Conservation (phyloP, 306 rosid genomes). For the Prunus armeniaca region DNA sequence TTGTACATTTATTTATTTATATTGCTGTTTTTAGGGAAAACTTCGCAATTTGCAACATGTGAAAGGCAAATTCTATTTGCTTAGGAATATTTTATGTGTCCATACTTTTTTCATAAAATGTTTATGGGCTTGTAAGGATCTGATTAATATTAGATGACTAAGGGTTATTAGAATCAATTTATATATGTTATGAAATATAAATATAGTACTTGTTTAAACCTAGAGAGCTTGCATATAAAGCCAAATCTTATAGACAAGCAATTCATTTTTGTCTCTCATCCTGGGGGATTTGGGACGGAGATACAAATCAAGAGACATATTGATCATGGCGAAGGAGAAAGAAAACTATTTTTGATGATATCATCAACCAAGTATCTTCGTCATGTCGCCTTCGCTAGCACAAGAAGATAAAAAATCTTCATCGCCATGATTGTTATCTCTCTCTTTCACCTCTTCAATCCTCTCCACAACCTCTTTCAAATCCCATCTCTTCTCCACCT, state of each 20-base stretch:
- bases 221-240: not conserved
- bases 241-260: constrained; percentile 9
- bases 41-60: no score
- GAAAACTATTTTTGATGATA: no score
- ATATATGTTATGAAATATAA: not conserved
- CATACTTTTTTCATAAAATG: no score
- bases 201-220: not conserved
- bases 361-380: constrained; percentile 5
- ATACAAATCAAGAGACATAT: not conserved
- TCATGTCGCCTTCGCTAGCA: constrained; percentile 40
- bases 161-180: not conserved
- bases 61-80: no score
- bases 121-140: no score
- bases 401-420: constrained; percentile 29
- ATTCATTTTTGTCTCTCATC: constrained; percentile 5
- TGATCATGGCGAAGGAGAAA: not conserved
- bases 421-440: constrained; percentile 22
- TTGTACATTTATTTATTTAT: no score
- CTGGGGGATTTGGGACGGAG: not conserved
- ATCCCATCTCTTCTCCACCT: constrained; percentile 67
- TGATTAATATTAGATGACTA: not conserved
- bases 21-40: no score
- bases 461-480: constrained; percentile 61
- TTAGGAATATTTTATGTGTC: no score
- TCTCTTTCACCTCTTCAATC: constrained; percentile 61